phyloP scores from a whole-genome alignment of 2,329 filamentous ascomycete species.

The Tolypocladium nubicola region DNA sequence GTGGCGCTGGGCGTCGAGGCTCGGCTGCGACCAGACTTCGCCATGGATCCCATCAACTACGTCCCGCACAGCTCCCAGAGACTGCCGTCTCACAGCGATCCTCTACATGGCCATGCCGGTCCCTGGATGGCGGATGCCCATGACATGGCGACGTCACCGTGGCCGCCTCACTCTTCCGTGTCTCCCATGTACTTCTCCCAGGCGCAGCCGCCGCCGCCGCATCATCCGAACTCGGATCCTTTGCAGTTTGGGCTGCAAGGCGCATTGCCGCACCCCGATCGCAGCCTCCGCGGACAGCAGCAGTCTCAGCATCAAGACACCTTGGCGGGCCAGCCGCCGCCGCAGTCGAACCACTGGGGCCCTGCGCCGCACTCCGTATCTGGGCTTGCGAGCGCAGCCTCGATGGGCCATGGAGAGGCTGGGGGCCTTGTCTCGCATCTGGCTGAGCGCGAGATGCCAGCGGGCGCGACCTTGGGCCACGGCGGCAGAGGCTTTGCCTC shows the following conservation, averaged over 20 bases:
- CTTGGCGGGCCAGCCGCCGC: slow-evolving; percentile 4
- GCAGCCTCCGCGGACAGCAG: slow-evolving; percentile 7
- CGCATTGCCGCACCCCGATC: slow-evolving; percentile 12
- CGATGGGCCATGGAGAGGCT: not conserved
- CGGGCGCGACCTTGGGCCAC: not conserved
- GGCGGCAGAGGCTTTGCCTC: not conserved
- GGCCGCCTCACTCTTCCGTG: not conserved
- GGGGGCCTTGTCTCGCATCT: not conserved
- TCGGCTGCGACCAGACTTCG: not conserved
- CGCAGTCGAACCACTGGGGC: not conserved
- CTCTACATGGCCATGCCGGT: slow-evolving; percentile 2
- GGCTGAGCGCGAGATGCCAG: not conserved
- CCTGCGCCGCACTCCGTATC: not conserved
- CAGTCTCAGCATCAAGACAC: slow-evolving; percentile 3
- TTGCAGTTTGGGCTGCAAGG: slow-evolving; percentile 9
- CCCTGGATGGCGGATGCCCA: slow-evolving; percentile 3
- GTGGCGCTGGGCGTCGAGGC: not conserved
- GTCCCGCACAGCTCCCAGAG: slow-evolving; percentile 13
- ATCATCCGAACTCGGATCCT: slow-evolving; percentile 8
- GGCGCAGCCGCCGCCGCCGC: slow-evolving; percentile 8
- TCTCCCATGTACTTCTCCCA: slow-evolving; percentile 11
- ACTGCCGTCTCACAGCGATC: slow-evolving; percentile 1
- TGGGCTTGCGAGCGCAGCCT: not conserved
- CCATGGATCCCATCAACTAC: slow-evolving; percentile 23
- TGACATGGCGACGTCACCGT: not conserved